Conservation (phyloP, 2,329 filamentous ascomycete species). For the Penicillium glabrum region DNA sequence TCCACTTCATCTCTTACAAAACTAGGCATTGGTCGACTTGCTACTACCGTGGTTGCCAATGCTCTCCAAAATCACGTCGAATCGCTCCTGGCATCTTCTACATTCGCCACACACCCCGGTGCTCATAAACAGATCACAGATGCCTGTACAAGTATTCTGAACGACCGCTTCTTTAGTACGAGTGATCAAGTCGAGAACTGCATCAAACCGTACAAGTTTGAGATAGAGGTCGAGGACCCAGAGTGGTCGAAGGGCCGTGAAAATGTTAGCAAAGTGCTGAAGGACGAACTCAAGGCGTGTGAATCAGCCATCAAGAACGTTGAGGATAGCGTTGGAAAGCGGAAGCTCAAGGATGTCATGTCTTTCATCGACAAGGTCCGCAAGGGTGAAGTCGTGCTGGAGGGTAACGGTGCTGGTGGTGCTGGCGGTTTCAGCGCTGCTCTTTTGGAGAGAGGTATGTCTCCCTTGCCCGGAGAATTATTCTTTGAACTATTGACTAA, state of each 20-base stretch:
- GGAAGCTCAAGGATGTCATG: conserved; percentile 88
- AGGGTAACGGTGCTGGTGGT: conserved; percentile 78
- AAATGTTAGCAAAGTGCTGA: conserved; percentile 76
- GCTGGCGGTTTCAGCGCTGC: conserved; percentile 92
- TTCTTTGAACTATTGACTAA: background rate
- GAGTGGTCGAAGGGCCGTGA: conserved; percentile 88
- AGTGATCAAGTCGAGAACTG: conserved; percentile 98
- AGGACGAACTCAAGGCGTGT: conserved; percentile 81
- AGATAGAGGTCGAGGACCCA: conserved; percentile 87
- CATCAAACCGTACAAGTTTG: conserved; percentile 98
- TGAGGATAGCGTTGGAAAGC: conserved; percentile 74
- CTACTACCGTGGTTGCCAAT: conserved; percentile 85
- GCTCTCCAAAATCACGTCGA: conserved; percentile 86
- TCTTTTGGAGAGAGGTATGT: conserved; percentile 74
- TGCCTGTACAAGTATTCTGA: conserved; percentile 83
- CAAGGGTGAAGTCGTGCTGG: conserved; percentile 79
- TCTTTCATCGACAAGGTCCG: conserved; percentile 85
- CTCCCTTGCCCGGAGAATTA: background rate
- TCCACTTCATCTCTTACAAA: conserved; percentile 89
- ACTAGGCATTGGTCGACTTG: conserved; percentile 86
- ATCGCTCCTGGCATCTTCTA: conserved; percentile 72
- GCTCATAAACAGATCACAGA: conserved; percentile 91
- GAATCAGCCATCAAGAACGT: conserved; percentile 74
- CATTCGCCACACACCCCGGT: conserved; percentile 87
- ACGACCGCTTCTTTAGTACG: conserved; percentile 94